Base-by-base conservation (phyloP, 2,329 filamentous ascomycete genomes). In the Pseudogymnoascus sp. region DNA sequence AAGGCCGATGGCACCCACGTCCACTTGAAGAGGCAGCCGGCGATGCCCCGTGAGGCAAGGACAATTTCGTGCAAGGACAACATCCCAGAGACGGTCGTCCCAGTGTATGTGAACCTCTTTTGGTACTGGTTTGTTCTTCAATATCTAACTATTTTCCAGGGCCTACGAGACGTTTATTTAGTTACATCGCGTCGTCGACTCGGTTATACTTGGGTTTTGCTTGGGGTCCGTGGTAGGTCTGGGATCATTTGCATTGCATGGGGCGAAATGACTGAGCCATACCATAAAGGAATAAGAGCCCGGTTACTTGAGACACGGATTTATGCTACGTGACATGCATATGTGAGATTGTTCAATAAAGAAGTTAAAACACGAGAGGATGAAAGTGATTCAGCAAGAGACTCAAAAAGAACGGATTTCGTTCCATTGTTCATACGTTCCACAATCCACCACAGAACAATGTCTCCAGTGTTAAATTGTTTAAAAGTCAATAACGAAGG, bases 21-120 rank as follows among this genome's bases (percentile, higher is more conserved):
- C 73, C 86, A 93, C 82, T 84, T 99, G 77, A 99, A 99, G 92
- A 87, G 94, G 79, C 87, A 88, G 77, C 87, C 94, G 69, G 81
- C 79, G 72, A 82, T 83, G 76, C 94, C 94, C 78, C 86, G 94
- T 71, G 87, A 88, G 69, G 87, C 89, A 69, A 84, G 86, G 77
- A 92, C 87, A 68, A 85, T 97, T 76, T 88, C 85, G 73, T 81
- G 87, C 73, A 87, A 86, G 80, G 88, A 91, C 76, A 90, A 90
- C 82, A 83, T 86, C 77, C 91, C 92, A 68, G 91, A 97, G 87
- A 97, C 89, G 72, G 86, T 97, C 74, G 86, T 87, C 67, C 92
- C 93, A 72, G 85, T 55, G 48, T 55, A 55, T 55, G 48, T 21
- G 29, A 55, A 55, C 10, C 29, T 55, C n/a, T 13, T 55, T 33